Base-by-base conservation (phyloP, 169 alveolate genomes). In the Plasmodium adleri region DNA sequence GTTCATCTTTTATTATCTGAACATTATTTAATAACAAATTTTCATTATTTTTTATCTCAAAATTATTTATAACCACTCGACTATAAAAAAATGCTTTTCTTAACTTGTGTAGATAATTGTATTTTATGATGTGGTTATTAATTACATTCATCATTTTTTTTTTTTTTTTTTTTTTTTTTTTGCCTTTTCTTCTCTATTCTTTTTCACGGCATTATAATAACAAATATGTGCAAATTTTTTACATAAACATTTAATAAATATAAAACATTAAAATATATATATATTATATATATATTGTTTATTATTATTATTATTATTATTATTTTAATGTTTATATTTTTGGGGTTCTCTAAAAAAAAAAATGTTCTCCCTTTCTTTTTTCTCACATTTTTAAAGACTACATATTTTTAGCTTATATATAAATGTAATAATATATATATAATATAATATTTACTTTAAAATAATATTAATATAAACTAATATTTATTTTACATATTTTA, bases 51-150 rank as follows among this genome's bases (percentile, higher is more conserved):
- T 58, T 78, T 26, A 66, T 13, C 12, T 78, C 80, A 54, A 78
- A 78, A 50, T 50, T 45, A 71, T 78, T 67, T 15, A 78, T 71
- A 45, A 22, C 75, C 12, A 78, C 90, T 15, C 80, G 66, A 10
- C 47, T 52, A 26, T 64, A 78, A 26, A 66, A 64, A 32, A 32
- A 20, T 50, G 56, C 3, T 24, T 66, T 78, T 39, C 54, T 49
- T 39, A 78, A 20, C 22, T 47, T 39, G 26, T 59, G 32, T 17
- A 15, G 24, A 68, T 39, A 22, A 6, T 2, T 24, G 9, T 9
- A 13, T 15, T 24, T 9, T 9, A 22, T 75, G 43, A 63, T 13
- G 17, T 17, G 12, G 7, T 12, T 28, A 49, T 28, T 74, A 49
- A 64, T 45, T 60, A n/a, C 7, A 45, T 62, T 64, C 73, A 64